Conservation (phyloP, 108 stramenopile genomes). For the Mayamaea pseudoterrestris region DNA sequence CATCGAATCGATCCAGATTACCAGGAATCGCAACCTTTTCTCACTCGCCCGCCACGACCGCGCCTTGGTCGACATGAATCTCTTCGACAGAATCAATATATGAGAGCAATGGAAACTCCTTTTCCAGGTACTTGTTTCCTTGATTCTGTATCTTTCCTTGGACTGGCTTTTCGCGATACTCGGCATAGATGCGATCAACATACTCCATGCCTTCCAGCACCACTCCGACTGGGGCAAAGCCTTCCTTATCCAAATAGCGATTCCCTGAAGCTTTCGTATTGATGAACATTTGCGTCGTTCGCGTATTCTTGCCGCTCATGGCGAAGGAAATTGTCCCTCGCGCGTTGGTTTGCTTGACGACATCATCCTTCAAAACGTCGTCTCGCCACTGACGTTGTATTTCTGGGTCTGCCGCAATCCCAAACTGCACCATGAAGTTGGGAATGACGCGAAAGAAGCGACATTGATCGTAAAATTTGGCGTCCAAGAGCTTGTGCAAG, state of each 20-base stretch:
- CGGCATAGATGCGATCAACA: conserved; percentile 13
- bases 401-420: conserved; percentile 48
- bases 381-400: conserved; percentile 30
- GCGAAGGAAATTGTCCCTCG: conserved; percentile 78
- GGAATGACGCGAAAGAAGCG: conserved; percentile 62
- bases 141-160: conserved; percentile 19
- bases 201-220: conserved; percentile 38
- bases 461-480: conserved; percentile 52
- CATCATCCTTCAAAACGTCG: conserved; percentile 58
- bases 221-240: conserved; percentile 78
- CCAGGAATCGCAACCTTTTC: too few species aligned
- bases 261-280: conserved; percentile 57
- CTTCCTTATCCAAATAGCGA: conserved; percentile 56
- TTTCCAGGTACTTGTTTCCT: conserved; percentile 25
- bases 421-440: conserved; percentile 82
- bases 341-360: conserved; percentile 57
- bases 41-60: too few species aligned
- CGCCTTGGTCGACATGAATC: too few species aligned
- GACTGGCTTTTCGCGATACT: conserved; percentile 21
- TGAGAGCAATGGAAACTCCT: conserved; percentile 28
- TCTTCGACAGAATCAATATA: conserved; percentile 1
- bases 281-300: conserved; percentile 84
- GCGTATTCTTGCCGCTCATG: conserved; percentile 65
- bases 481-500: conserved; percentile 42
- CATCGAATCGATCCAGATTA: too few species aligned